Evolutionary conservation across 495 filamentous ascomycete genomes (phyloP).

Genomic region (Neurospora sp.): DNA sequence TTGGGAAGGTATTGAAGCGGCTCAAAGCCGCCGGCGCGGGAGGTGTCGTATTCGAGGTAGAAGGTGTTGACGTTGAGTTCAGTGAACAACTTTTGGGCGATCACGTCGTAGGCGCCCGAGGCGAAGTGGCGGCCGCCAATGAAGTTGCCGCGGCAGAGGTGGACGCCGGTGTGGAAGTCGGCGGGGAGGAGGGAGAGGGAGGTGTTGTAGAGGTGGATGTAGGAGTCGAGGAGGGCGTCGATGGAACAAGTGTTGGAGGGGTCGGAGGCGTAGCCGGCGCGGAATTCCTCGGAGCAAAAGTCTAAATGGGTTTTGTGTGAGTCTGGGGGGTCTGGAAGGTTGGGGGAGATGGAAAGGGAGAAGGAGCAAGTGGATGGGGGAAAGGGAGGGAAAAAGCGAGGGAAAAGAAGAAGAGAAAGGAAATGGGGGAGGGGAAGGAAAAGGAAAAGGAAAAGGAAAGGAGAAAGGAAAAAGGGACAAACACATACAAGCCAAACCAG

Average conservation of each 20-base stretch:
- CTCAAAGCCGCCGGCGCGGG: slow-evolving; percentile 66
- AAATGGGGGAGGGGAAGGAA: neutral
- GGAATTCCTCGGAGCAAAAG: slow-evolving; percentile 46
- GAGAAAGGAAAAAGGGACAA: neutral
- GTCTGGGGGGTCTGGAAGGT: no score
- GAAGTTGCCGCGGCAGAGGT: slow-evolving; percentile 76
- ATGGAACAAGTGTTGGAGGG: slow-evolving; percentile 41
- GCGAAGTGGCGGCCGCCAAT: slow-evolving; percentile 68
- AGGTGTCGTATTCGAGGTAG: slow-evolving; percentile 78
- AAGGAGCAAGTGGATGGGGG: neutral
- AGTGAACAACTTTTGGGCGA: slow-evolving; percentile 70
- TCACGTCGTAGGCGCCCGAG: slow-evolving; percentile 70
- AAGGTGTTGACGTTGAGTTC: slow-evolving; percentile 67
- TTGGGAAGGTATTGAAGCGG: slow-evolving; percentile 61
- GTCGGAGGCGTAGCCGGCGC: slow-evolving; percentile 54
- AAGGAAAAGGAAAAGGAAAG: neutral
- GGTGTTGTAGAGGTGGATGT: slow-evolving; percentile 70
- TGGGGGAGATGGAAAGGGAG: neutral
- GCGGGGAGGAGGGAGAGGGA: slow-evolving; percentile 50
- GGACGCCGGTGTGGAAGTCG: slow-evolving; percentile 68
- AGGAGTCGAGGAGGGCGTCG: slow-evolving; percentile 60
- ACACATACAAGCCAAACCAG: slow-evolving; percentile 60
- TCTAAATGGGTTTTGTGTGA: no score
- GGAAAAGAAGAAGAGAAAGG: neutral
- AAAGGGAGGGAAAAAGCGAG: neutral